These are phyloP conservation scores for Termitomyces sp. DNA, from an alignment of 768 basidiomycete species.

Conservation along the genomic window DNA sequence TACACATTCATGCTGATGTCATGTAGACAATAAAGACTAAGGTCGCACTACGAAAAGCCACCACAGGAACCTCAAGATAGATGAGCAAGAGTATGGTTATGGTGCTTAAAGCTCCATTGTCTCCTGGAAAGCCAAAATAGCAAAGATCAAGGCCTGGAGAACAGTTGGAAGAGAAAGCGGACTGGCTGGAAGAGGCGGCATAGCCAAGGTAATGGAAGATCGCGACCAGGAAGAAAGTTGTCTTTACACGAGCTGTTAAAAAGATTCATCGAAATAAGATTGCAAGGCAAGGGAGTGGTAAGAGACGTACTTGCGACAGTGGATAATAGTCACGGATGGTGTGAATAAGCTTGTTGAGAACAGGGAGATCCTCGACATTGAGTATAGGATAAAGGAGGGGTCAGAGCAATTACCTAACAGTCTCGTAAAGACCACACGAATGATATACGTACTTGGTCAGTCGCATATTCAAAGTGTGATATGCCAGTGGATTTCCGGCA, in stretches of 20 bases:
- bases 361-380: too few species aligned
- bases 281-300: conserved; percentile 66
- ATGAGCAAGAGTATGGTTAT: conserved; percentile 66
- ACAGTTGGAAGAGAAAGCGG: conserved; percentile 34
- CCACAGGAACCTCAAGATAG: conserved; percentile 90
- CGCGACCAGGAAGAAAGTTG: conserved; percentile 72
- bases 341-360: too few species aligned
- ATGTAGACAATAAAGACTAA: background rate
- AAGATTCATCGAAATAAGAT: conserved; percentile 29
- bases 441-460: conserved; percentile 59
- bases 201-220: conserved; percentile 60
- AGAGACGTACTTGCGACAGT: too few species aligned
- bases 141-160: conserved; percentile 54
- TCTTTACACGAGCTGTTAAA: conserved; percentile 56
- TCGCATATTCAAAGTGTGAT: conserved; percentile 33
- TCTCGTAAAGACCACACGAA: background rate
- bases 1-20: conserved; percentile 78
- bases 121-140: conserved; percentile 49
- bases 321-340: too few species aligned
- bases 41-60: conserved; percentile 80
- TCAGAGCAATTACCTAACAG: conserved; percentile 77
- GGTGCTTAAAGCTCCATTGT: conserved; percentile 35
- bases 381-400: conserved; percentile 19
- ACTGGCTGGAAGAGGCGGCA: conserved; percentile 59
- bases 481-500: conserved; percentile 17